Evolutionary conservation across 306 rosid species (phyloP).

Genomic region (Lathyrus oleraceus): DNA sequence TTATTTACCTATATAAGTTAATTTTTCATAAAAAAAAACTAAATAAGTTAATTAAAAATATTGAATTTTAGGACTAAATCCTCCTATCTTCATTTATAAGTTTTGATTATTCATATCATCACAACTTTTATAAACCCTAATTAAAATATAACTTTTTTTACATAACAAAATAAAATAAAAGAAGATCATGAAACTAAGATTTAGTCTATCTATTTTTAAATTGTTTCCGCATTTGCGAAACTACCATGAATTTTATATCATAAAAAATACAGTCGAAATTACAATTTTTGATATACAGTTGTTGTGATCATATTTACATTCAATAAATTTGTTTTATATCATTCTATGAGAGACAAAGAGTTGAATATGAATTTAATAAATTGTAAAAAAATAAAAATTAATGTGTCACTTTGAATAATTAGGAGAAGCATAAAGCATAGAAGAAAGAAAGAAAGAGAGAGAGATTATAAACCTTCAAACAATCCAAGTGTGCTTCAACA

Average conservation of each 20-base stretch:
- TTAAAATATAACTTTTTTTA: not conserved
- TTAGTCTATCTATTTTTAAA: too few relatives aligned
- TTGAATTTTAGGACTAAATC: not conserved
- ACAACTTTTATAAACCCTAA: not conserved
- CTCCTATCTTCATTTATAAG: not conserved
- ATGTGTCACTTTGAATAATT: not conserved
- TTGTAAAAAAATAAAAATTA: not conserved
- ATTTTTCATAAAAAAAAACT: not conserved
- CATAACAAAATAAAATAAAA: slow-evolving; percentile 1
- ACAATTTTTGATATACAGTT: too few relatives aligned
- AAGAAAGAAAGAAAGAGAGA: not conserved
- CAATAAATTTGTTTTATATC: not conserved
- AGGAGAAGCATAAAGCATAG: too few relatives aligned
- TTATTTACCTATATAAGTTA: slow-evolving; percentile 1
- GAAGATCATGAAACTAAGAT: too few relatives aligned
- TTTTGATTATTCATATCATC: not conserved
- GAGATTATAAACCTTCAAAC: slow-evolving; percentile 63
- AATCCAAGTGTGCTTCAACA: slow-evolving; percentile 69
- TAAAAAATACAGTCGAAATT: too few relatives aligned
- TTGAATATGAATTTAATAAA: not conserved
- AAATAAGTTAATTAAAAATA: not conserved
- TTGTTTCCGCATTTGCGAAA: too few relatives aligned
- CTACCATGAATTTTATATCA: too few relatives aligned
- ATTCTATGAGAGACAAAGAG: not conserved
- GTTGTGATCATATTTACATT: not conserved